Evolutionary conservation across 2,329 filamentous ascomycete genomes (phyloP), one percentile per base, ranked within the genome.

Genomic region (Talaromyces sp.): DNA sequence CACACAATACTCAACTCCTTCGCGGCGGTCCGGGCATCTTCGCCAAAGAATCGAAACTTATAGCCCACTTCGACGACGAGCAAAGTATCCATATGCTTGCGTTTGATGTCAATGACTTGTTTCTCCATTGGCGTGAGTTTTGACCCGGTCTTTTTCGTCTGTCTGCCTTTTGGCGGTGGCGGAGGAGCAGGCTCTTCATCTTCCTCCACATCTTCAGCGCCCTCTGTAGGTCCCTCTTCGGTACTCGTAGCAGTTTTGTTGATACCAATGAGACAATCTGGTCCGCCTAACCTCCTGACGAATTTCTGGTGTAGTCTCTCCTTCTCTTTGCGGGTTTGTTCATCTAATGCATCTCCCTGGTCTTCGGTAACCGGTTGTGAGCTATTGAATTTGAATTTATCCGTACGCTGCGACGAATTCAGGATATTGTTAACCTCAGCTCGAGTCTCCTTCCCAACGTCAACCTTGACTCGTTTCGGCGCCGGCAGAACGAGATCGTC

Each of bases 31-130:
- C 93, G 87, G 9, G 95, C 95, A 80, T 99, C 95, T 73, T 98
- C 94, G 11, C 95, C 95, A 74, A 97, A 97, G 81, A 99, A 97
- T 39, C 91, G 89, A 79, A 96, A 99, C 76, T 99, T 99, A 81
- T 99, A 99, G 60, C 95, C 95, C 9, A 98, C 95, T 76, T 99
- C 94, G 61, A 98, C 89, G 13, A 98, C 90, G 37, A 99, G 83
- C 22, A 99, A 73, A 0, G 94, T 95, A 74, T 98, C 95, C 81
- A 92, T 85, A 74, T 98, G 89, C 70, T 94, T 91, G 66, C 88
- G 85, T 80, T 99, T 99, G 77, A 99, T 96, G 19, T 96, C 93
- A 6, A 99, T 84, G 65, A 97, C 90, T 73, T 98, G 95, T 47
- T 90, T 86, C 76, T 98, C 93, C 88, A 99, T 90, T 0, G 95